Conservation (phyloP, 2,329 filamentous ascomycete genomes). For the Apiospora rasikravindrae region DNA sequence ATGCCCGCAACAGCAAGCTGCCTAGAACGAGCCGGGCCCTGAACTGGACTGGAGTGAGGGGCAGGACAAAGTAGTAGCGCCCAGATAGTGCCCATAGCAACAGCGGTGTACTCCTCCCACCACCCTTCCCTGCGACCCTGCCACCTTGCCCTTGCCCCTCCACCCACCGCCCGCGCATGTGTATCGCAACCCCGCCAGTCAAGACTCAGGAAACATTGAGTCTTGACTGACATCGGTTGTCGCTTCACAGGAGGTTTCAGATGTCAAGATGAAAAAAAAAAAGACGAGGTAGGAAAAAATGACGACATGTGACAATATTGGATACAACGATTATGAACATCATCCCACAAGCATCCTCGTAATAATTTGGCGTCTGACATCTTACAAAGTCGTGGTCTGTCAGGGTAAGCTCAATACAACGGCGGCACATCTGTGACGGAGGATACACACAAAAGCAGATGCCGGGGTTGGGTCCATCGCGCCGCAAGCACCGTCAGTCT, state of each 20-base stretch:
- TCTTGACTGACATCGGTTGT: slow-evolving; percentile 6
- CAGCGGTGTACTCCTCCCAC: slow-evolving; percentile 7
- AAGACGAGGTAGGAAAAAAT: not conserved
- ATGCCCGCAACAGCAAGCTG: slow-evolving; percentile 4
- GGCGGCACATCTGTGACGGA: not conserved
- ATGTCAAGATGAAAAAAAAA: not conserved
- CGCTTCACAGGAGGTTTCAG: slow-evolving; percentile 14
- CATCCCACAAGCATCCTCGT: not conserved
- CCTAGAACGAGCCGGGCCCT: slow-evolving; percentile 11
- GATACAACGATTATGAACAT: not conserved
- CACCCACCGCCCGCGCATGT: not conserved
- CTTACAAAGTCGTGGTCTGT: not conserved
- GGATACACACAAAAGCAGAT: not conserved
- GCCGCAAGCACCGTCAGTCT: slow-evolving; percentile 6
- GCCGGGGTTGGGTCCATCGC: slow-evolving; percentile 8
- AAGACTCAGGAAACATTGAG: not conserved
- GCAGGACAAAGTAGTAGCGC: not conserved
- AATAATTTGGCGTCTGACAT: slow-evolving; percentile 1
- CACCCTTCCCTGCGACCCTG: not conserved
- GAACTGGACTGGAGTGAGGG: not conserved
- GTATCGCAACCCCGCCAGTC: slow-evolving; percentile 3
- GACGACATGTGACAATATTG: not conserved
- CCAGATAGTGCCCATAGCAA: slow-evolving; percentile 15
- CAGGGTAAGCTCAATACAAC: not conserved
- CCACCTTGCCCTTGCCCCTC: not conserved